Percentiles rank a stretch among this genome's conserved stretches.
phyloP scores from a whole-genome alignment of 192 early-diverging fungal genomes.

The Coemansia biformis region DNA sequence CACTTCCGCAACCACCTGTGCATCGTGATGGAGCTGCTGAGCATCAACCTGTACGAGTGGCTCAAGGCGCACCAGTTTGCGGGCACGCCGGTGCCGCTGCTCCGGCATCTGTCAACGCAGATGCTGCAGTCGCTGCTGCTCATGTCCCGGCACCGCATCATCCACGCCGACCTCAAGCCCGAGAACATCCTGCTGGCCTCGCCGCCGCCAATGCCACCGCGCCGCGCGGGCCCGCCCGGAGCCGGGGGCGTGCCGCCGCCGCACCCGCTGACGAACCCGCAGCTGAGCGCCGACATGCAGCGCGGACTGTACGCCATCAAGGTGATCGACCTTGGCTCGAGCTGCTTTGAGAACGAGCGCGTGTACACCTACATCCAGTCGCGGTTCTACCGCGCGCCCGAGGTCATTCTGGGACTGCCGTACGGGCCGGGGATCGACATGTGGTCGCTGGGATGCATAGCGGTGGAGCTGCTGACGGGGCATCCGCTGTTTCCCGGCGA shows the following conservation, averaged over 20 bases:
- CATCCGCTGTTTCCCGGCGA: constrained; percentile 97
- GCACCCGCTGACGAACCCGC: constrained; percentile 39
- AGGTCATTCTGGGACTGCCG: constrained; percentile 86
- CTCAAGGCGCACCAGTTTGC: constrained; percentile 88
- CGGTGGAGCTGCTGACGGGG: constrained; percentile 82
- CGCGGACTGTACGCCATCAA: constrained; percentile 68
- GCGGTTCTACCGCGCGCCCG: constrained; percentile 94
- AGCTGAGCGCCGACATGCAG: constrained; percentile 33
- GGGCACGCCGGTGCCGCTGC: constrained; percentile 56
- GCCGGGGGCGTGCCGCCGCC: too few species aligned
- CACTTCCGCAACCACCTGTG: constrained; percentile 94
- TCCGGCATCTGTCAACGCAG: constrained; percentile 63
- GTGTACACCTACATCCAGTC: constrained; percentile 98
- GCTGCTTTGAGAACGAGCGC: constrained; percentile 86
- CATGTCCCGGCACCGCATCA: constrained; percentile 66
- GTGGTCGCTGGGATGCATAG: constrained; percentile 95
- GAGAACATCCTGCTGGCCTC: constrained; percentile 87
- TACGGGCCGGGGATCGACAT: constrained; percentile 94
- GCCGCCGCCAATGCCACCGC: constrained; percentile 50
- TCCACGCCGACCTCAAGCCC: constrained; percentile 97
- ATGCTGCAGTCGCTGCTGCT: constrained; percentile 77
- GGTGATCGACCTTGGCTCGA: constrained; percentile 97
- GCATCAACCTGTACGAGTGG: constrained; percentile 95
- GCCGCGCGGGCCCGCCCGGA: constrained; percentile 20
- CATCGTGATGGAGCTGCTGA: constrained; percentile 89